A percentile compares a stretch with the other conserved stretches of the same genome.
Evolutionary conservation across 73 alveolate species (phyloP).

Genomic region (Uronychia binucleata): DNA sequence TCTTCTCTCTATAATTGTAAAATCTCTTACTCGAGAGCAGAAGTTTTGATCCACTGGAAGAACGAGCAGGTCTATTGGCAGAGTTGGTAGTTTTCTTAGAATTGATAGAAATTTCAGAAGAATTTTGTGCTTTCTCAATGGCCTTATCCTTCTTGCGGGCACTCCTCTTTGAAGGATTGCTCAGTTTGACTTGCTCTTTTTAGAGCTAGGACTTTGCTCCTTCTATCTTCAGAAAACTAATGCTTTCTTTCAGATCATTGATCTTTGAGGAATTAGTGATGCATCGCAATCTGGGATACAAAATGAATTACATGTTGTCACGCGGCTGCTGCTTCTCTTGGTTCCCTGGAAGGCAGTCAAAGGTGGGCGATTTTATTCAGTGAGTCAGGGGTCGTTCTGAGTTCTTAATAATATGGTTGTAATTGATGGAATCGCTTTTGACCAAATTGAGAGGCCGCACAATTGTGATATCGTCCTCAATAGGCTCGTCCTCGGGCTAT

Average conservation of each 20-base stretch:
- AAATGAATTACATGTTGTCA: not conserved
- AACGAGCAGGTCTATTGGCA: not conserved
- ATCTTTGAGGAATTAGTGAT: not conserved
- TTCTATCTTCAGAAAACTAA: too few species aligned
- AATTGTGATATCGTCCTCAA: slow-evolving; percentile 45
- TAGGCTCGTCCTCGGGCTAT: slow-evolving; percentile 48
- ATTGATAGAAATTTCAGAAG: not conserved
- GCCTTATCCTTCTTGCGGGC: not conserved
- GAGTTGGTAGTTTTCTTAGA: not conserved
- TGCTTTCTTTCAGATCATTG: not conserved
- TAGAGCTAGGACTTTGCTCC: not conserved
- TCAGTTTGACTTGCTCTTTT: not conserved
- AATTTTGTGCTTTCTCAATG: not conserved
- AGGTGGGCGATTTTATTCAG: not conserved
- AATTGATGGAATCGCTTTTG: slow-evolving; percentile 29
- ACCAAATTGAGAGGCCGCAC: slow-evolving; percentile 62
- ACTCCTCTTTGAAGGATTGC: not conserved
- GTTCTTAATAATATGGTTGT: slow-evolving; percentile 34
- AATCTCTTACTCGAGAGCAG: not conserved
- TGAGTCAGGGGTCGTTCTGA: not conserved
- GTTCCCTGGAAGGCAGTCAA: not conserved
- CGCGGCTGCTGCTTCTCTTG: not conserved
- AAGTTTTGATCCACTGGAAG: not conserved
- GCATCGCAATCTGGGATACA: not conserved
- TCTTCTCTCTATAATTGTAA: not conserved